phyloP scores from a whole-genome alignment of 2,329 filamentous ascomycete genomes.

The Venturia oleaginea region DNA sequence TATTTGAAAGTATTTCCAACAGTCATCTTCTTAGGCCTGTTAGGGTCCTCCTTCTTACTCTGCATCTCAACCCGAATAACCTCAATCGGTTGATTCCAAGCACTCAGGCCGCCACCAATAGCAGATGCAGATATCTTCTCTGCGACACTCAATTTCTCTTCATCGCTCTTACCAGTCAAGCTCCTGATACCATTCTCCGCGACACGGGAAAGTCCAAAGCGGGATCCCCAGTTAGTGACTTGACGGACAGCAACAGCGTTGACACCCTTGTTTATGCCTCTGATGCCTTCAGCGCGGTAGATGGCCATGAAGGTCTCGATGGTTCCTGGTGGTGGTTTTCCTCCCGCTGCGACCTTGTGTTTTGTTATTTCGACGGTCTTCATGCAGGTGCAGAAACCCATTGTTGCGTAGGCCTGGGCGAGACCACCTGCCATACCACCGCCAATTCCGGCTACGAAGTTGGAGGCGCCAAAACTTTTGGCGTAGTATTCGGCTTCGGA shows the following conservation, averaged over 20 bases:
- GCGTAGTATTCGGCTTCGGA: slow-evolving; percentile 97
- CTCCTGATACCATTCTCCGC: slow-evolving; percentile 82
- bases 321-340: slow-evolving; percentile 79
- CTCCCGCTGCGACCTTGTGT: slow-evolving; percentile 80
- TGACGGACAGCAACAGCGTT: slow-evolving; percentile 97
- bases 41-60: slow-evolving; percentile 95
- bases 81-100: slow-evolving; percentile 99
- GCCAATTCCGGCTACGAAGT: slow-evolving; percentile 80
- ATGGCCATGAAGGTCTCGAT: slow-evolving; percentile 96
- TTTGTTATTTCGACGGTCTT: slow-evolving; percentile 99
- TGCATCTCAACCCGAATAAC: slow-evolving; percentile 99
- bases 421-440: slow-evolving; percentile 93
- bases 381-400: slow-evolving; percentile 99
- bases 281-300: slow-evolving; percentile 87
- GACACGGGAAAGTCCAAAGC: slow-evolving; percentile 87
- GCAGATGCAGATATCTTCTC: slow-evolving; percentile 88
- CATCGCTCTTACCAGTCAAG: slow-evolving; percentile 66
- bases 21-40: slow-evolving; percentile 98
- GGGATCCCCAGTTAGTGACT: slow-evolving; percentile 98
- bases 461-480: slow-evolving; percentile 68
- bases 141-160: slow-evolving; percentile 63
- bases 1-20: slow-evolving; percentile 75
- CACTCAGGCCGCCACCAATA: slow-evolving; percentile 85
- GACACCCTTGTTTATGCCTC: slow-evolving; percentile 96
- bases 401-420: slow-evolving; percentile 96